These are phyloP conservation scores for Limonomyces culmigenus DNA, from an alignment of 1,284 basidiomycete genomes.

Conservation along the genomic window DNA sequence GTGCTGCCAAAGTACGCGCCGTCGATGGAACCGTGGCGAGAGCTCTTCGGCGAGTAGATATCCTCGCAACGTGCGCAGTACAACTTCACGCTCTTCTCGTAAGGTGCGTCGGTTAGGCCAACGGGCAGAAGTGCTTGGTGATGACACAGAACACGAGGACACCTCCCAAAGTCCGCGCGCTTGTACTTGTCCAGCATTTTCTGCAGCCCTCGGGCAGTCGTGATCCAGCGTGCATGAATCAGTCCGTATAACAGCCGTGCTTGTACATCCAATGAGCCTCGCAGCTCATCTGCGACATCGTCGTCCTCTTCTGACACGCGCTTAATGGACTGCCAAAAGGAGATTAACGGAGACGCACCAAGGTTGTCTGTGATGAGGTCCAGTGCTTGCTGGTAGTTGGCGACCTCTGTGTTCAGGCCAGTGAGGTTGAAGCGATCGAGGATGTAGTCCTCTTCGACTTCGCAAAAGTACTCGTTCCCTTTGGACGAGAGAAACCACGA, in stretches of 20 bases:
- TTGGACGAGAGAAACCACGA: conserved; percentile 98
- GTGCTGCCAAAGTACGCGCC: conserved; percentile 95
- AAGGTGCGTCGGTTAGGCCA: conserved; percentile 84
- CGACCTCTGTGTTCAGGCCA: conserved; percentile 90
- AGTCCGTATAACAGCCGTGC: conserved; percentile 87
- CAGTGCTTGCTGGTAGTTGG: conserved; percentile 86
- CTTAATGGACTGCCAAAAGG: neutral
- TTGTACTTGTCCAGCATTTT: conserved; percentile 99
- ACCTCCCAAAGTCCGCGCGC: conserved; percentile 89
- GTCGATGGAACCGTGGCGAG: conserved; percentile 87
- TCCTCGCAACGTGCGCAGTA: conserved; percentile 96
- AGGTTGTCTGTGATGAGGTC: conserved; percentile 92
- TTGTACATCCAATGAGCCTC: conserved; percentile 76
- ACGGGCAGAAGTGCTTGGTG: conserved; percentile 88
- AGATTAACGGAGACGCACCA: conserved; percentile 32
- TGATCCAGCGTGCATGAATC: conserved; percentile 94
- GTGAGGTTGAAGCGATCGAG: conserved; percentile 97
- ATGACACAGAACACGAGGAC: conserved; percentile 87
- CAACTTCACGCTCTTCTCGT: conserved; percentile 93
- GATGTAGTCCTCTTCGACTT: conserved; percentile 99
- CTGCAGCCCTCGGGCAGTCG: conserved; percentile 80
- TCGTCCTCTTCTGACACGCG: conserved; percentile 34
- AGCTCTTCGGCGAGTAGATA: conserved; percentile 89
- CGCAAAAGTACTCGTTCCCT: conserved; percentile 96
- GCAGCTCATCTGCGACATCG: conserved; percentile 62